Percentiles rank a stretch among this genome's conserved stretches.
Conservation (phyloP, 1,139 yeast species). For the Kurtzmaniella quercitrusa region DNA sequence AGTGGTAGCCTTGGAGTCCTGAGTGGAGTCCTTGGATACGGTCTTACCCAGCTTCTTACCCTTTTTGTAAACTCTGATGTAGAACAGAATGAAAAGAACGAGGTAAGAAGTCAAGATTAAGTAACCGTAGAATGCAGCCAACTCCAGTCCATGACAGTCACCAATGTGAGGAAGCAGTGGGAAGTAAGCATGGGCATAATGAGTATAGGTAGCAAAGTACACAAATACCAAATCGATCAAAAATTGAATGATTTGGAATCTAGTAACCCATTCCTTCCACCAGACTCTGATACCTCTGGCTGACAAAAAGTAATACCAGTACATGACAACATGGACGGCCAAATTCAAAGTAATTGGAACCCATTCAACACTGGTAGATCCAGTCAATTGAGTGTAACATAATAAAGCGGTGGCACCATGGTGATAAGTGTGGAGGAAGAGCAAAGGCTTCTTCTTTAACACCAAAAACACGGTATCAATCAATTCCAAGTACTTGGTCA, state of each 20-base stretch:
- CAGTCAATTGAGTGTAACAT: conserved; percentile 91
- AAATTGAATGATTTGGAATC: conserved; percentile 93
- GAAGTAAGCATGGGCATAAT: conserved; percentile 60
- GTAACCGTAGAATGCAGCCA: conserved; percentile 91
- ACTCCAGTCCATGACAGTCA: conserved; percentile 86
- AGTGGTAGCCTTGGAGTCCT: conserved; percentile 11
- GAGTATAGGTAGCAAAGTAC: conserved; percentile 88
- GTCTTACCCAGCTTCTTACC: conserved; percentile 24
- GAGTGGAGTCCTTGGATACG: conserved; percentile 10
- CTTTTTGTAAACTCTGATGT: conserved; percentile 76
- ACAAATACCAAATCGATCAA: conserved; percentile 85
- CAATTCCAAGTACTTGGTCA: conserved; percentile 78
- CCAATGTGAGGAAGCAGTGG: conserved; percentile 74
- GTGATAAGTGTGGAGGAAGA: conserved; percentile 93
- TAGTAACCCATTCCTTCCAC: conserved; percentile 99
- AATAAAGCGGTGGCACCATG: conserved; percentile 97
- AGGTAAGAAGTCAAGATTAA: conserved; percentile 85
- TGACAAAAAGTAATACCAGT: conserved; percentile 93
- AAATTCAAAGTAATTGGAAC: conserved; percentile 87
- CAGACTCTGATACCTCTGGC: conserved; percentile 94
- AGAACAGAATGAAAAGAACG: conserved; percentile 88
- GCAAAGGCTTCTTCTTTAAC: conserved; percentile 82
- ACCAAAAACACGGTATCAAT: conserved; percentile 91
- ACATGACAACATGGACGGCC: conserved; percentile 95
- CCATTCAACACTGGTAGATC: conserved; percentile 91